Evolutionary conservation across 352 stramenopile species (phyloP).

Genomic region (Phytophthora pluvialis): DNA sequence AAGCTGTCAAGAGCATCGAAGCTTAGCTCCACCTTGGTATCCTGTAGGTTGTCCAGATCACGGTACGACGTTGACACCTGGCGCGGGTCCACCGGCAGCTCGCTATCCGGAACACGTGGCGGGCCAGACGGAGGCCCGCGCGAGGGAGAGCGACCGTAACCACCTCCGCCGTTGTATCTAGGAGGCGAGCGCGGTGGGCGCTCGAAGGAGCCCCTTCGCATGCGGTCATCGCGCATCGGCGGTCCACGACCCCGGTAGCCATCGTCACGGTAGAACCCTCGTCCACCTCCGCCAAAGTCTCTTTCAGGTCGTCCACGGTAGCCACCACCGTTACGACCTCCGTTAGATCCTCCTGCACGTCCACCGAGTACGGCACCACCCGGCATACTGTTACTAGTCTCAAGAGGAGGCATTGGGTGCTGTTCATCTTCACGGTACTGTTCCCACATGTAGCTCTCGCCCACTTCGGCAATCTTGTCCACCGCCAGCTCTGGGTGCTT

Average conservation of each 20-base stretch:
- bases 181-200: conserved; percentile 45
- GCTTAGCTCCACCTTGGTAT: conserved; percentile 85
- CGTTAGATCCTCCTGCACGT: conserved; percentile 43
- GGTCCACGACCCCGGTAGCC: conserved; percentile 61
- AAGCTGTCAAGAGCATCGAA: conserved; percentile 84
- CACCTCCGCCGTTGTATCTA: conserved; percentile 34
- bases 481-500: conserved; percentile 86
- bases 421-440: conserved; percentile 85
- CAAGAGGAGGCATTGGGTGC: conserved; percentile 74
- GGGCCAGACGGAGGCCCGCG: conserved; percentile 32
- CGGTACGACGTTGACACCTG: conserved; percentile 87
- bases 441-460: conserved; percentile 90
- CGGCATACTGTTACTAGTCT: conserved; percentile 68
- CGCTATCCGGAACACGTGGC: conserved; percentile 55
- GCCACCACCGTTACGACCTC: conserved; percentile 36
- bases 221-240: conserved; percentile 55
- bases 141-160: conserved; percentile 38
- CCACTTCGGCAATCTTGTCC: conserved; percentile 81
- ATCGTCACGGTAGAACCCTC: conserved; percentile 66
- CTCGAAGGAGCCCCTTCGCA: conserved; percentile 57
- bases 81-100: conserved; percentile 80
- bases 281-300: conserved; percentile 43
- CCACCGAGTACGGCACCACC: conserved; percentile 62
- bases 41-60: conserved; percentile 83
- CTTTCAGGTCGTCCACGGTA: conserved; percentile 38